These are phyloP conservation scores for Candida nemodendra DNA, from an alignment of 805 yeast species.

Conservation along the genomic window DNA sequence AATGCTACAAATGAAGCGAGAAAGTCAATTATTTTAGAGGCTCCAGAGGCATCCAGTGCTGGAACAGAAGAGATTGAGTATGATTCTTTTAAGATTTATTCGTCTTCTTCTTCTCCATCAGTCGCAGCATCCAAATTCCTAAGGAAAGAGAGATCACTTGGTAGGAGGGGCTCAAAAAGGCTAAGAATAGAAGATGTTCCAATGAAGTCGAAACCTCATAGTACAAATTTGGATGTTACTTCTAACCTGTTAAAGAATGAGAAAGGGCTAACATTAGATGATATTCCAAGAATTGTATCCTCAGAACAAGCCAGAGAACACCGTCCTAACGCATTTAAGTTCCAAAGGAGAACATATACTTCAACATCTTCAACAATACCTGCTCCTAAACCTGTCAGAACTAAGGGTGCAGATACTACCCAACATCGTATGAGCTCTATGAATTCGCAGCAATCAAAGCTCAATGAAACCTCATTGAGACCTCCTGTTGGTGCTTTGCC, in stretches of 20 bases:
- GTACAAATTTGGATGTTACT: conserved; percentile 52
- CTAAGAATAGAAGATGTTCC: conserved; percentile 31
- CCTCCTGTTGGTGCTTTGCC: neutral
- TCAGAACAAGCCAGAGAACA: conserved; percentile 94
- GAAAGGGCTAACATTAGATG: conserved; percentile 87
- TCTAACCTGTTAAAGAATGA: conserved; percentile 74
- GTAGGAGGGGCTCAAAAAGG: conserved; percentile 31
- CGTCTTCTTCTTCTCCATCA: conserved; percentile 4
- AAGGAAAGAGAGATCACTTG: conserved; percentile 23
- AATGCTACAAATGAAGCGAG: conserved; percentile 59
- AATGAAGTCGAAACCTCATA: conserved; percentile 22
- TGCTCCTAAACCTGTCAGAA: conserved; percentile 29
- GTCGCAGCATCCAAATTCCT: conserved; percentile 20
- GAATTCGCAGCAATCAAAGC: neutral
- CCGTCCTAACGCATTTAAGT: conserved; percentile 88
- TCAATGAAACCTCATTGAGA: neutral
- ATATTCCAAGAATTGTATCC: conserved; percentile 94
- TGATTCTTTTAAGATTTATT: conserved; percentile 3
- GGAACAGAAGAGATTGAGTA: conserved; percentile 29
- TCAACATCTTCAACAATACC: conserved; percentile 38
- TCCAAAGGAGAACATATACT: conserved; percentile 49
- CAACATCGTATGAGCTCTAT: neutral
- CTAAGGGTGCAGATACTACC: conserved; percentile 13
- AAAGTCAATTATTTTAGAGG: conserved; percentile 62
- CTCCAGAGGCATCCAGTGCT: conserved; percentile 49